Evolutionary conservation across 2,329 filamentous ascomycete genomes (phyloP), one percentile per base, ranked within the genome.

Genomic region (Botrytis deweyae): DNA sequence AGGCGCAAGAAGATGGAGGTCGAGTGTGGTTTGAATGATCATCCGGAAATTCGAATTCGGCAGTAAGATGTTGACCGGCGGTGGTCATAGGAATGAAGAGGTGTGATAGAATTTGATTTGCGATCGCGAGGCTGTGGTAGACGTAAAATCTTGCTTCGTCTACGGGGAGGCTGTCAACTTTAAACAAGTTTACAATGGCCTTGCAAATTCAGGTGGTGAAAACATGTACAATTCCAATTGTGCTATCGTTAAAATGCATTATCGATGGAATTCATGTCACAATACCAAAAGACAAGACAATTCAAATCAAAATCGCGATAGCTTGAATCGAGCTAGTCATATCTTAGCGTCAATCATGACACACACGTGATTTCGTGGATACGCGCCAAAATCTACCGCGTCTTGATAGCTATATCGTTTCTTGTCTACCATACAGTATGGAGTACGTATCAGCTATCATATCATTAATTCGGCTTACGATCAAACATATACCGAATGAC

Each of bases 11-110:
- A 44, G 49, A 64, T 64, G 68, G 7, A 49, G 67, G 61, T 59
- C 72, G 68, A 72, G 68, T 65, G 20, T 58, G 46, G 6, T 46
- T 72, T 72, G 72, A 72, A 46, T 63, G 58, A 46, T 65, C 68
- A 72, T 66, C 61, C 52, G 61, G 29, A 14, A 66, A 73, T 59
- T 74, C 68, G 36, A 65, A 59, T 52, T 74, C 67, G 14, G 25
- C 44, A 20, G 9, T 36, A 63, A 46, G 72, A 58, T 72, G 65
- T 72, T 40, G 68, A 44, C 61, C 49, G 33, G 70, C 61, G 46
- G 72, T 46, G 63, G 72, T 74, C 72, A 74, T 74, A 66, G 72
- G 49, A 73, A 46, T 72, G 40, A 29, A 64, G 59, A 55, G 38
- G 12, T 38, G 68, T 8, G 55, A 46, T 44, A 14, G 68, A 63